Percentiles rank a stretch among this genome's conserved stretches.
Evolutionary conservation across 2,329 filamentous ascomycete species (phyloP).

Genomic region (Colletotrichum sp.): DNA sequence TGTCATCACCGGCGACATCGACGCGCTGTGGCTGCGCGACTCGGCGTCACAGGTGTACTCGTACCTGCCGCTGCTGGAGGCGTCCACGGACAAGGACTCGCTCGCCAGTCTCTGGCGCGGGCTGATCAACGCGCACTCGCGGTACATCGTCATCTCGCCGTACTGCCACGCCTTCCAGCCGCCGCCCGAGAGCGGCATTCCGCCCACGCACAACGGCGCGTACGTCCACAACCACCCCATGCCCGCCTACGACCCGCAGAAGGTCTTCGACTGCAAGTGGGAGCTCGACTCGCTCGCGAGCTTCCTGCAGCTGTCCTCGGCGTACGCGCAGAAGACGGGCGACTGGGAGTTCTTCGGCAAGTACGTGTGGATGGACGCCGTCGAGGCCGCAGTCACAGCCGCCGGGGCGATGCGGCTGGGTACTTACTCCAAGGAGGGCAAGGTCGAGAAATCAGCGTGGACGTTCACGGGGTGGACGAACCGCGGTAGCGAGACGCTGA

Average conservation of each 20-base stretch:
- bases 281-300: conserved; percentile 88
- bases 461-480: conserved; percentile 78
- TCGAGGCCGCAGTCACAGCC: conserved; percentile 72
- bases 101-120: conserved; percentile 73
- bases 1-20: conserved; percentile 84
- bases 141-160: conserved; percentile 71
- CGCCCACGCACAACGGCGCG: conserved; percentile 61
- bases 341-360: conserved; percentile 74
- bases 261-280: conserved; percentile 88
- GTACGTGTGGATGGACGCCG: conserved; percentile 73
- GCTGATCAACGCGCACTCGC: conserved; percentile 73
- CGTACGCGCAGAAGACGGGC: conserved; percentile 75
- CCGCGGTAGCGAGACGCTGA: conserved; percentile 80
- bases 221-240: conserved; percentile 61
- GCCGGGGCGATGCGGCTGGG: conserved; percentile 74
- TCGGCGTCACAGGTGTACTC: conserved; percentile 78
- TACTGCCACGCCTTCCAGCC: conserved; percentile 95
- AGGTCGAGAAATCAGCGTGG: conserved; percentile 68
- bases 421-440: conserved; percentile 70
- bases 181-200: conserved; percentile 74
- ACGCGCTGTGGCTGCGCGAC: conserved; percentile 88
- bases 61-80: conserved; percentile 66
- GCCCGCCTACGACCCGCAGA: conserved; percentile 70
- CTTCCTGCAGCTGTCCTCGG: conserved; percentile 80
- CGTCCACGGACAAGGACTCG: conserved; percentile 58